Evolutionary conservation across 2,329 filamentous ascomycete genomes (phyloP).

Genomic region (Oidium heveae): DNA sequence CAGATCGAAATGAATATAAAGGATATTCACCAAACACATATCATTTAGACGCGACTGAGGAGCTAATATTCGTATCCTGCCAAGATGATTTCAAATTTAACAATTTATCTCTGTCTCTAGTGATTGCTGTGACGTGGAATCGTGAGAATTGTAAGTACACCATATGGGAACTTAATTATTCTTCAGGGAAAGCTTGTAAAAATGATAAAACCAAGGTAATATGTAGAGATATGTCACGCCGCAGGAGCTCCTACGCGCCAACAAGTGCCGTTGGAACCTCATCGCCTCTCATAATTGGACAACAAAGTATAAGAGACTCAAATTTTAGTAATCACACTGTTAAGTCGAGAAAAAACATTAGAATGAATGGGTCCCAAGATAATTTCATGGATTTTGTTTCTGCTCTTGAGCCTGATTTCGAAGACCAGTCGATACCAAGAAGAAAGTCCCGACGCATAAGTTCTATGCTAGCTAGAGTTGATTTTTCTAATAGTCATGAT

Average conservation of each 20-base stretch:
- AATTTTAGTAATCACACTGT: slow-evolving; percentile 24
- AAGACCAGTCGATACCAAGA: slow-evolving; percentile 24
- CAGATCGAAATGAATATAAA: slow-evolving; percentile 14
- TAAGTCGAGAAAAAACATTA: slow-evolving; percentile 5
- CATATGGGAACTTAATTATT: slow-evolving; percentile 62
- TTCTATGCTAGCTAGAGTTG: slow-evolving; percentile 67
- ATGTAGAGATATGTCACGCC: slow-evolving; percentile 20
- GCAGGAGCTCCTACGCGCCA: slow-evolving; percentile 37
- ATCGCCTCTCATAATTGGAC: slow-evolving; percentile 38
- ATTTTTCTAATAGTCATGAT: slow-evolving; percentile 67
- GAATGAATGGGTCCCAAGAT: slow-evolving; percentile 8
- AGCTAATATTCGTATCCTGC: slow-evolving; percentile 60
- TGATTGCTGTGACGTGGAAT: slow-evolving; percentile 62
- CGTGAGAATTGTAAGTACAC: slow-evolving; percentile 51
- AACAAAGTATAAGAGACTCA: slow-evolving; percentile 48
- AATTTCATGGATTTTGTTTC: slow-evolving; percentile 34
- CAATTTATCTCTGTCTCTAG: slow-evolving; percentile 24
- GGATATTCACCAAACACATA: slow-evolving; percentile 17
- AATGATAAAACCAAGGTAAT: slow-evolving; percentile 11
- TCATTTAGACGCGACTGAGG: slow-evolving; percentile 51
- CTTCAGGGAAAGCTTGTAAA: slow-evolving; percentile 34
- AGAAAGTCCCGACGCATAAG: slow-evolving; percentile 58
- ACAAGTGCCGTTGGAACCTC: slow-evolving; percentile 47
- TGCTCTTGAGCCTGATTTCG: slow-evolving; percentile 44
- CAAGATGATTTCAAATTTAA: slow-evolving; percentile 24